Evolutionary conservation across 1,284 basidiomycete genomes (phyloP).

Genomic region (Rhizoctonia solani): DNA sequence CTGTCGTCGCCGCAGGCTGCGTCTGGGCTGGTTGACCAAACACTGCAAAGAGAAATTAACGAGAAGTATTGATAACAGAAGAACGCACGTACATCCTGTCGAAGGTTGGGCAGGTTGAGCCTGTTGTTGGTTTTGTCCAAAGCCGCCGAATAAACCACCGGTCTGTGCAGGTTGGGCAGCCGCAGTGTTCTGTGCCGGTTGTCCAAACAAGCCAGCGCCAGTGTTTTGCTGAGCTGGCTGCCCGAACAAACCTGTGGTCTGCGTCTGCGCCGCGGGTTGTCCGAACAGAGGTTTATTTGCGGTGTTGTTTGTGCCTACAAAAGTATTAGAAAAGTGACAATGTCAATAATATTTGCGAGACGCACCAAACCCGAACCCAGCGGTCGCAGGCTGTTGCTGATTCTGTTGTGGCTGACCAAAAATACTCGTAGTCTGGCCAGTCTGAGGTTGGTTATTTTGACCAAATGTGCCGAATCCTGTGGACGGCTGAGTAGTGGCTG

Average conservation of each 20-base stretch:
- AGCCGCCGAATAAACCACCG: conserved; percentile 49
- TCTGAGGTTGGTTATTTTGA: conserved; percentile 38
- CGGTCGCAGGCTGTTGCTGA: conserved; percentile 40
- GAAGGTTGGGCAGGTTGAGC: conserved; percentile 41
- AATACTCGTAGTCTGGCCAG: conserved; percentile 40
- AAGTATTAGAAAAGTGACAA: conserved; percentile 1
- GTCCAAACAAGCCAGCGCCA: conserved; percentile 61
- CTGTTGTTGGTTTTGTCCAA: conserved; percentile 41
- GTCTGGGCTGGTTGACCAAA: conserved; percentile 27
- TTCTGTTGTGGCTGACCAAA: conserved; percentile 47
- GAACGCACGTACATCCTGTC: conserved; percentile 15
- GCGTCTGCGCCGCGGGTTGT: conserved; percentile 36
- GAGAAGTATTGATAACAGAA: not conserved
- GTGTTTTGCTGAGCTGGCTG: conserved; percentile 41
- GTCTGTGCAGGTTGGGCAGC: conserved; percentile 42
- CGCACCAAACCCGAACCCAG: conserved; percentile 39
- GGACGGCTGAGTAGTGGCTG: conserved; percentile 36
- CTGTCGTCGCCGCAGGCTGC: conserved; percentile 36
- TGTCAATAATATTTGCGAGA: not conserved
- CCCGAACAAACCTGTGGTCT: conserved; percentile 33
- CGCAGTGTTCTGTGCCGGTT: conserved; percentile 41
- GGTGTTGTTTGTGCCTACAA: conserved; percentile 32
- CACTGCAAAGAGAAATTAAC: not conserved
- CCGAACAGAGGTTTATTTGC: conserved; percentile 35
- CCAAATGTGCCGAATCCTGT: conserved; percentile 41